Percentiles rank a stretch among this genome's conserved stretches.
Conservation (phyloP, 345 rosid species). For the Noccaea bulbosa region DNA sequence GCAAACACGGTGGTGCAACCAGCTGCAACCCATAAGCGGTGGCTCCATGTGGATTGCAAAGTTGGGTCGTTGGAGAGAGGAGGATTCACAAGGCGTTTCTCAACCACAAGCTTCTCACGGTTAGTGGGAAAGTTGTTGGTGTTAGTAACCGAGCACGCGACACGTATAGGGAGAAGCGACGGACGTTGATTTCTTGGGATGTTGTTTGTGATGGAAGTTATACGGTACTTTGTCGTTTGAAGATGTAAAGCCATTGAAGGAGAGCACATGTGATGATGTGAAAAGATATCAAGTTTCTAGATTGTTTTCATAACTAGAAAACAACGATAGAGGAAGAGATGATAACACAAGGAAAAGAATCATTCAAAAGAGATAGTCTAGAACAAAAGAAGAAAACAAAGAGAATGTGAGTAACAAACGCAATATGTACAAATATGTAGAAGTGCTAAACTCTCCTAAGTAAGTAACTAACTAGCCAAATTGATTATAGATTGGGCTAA, state of each 20-base stretch:
- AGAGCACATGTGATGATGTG: constrained; percentile 3
- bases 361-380: too few relatives aligned
- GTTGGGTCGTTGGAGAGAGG: constrained; percentile 56
- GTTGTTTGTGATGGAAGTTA: constrained; percentile 27
- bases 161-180: constrained; percentile 1
- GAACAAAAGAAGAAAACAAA: too few relatives aligned
- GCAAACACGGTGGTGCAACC: constrained; percentile 69
- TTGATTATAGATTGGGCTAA: not conserved
- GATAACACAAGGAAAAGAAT: too few relatives aligned
- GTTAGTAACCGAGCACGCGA: constrained; percentile 49
- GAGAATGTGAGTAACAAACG: too few relatives aligned
- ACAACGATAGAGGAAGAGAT: constrained; percentile 7
- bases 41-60: constrained; percentile 73
- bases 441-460: too few relatives aligned
- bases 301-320: not conserved
- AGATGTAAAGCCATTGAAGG: constrained; percentile 54
- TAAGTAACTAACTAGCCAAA: too few relatives aligned
- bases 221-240: constrained; percentile 50
- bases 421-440: too few relatives aligned
- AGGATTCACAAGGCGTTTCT: constrained; percentile 34
- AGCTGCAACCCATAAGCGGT: constrained; percentile 70
- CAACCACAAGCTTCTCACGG: constrained; percentile 38
- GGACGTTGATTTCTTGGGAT: constrained; percentile 21
- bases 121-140: constrained; percentile 45
- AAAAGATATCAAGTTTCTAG: not conserved